phyloP scores from a whole-genome alignment of 371 early-diverging fungal genomes.

The Rhizopus microsporus region DNA sequence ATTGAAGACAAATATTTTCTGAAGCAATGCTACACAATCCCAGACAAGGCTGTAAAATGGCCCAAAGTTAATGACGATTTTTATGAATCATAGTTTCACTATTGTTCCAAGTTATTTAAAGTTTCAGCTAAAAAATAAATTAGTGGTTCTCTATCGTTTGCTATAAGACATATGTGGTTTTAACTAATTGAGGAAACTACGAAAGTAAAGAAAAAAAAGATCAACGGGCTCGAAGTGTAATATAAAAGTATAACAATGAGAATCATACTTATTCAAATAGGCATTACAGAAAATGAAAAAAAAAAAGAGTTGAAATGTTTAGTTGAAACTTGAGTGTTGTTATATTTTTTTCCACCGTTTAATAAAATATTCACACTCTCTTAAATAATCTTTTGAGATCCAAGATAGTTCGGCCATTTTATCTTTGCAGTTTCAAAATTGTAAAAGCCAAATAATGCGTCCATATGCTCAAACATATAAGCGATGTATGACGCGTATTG shows the following conservation, averaged over 20 bases:
- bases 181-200: slow-evolving; percentile 2
- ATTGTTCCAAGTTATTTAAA: slow-evolving; percentile 4
- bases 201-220: not conserved
- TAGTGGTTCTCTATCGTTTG: slow-evolving; percentile 5
- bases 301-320: slow-evolving; percentile 5
- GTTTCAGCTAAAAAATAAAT: slow-evolving; percentile 5
- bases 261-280: slow-evolving; percentile 5
- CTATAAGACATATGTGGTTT: slow-evolving; percentile 1
- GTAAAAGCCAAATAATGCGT: slow-evolving; percentile 2
- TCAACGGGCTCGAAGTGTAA: slow-evolving; percentile 1
- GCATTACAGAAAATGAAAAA: slow-evolving; percentile 2
- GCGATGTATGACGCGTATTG: slow-evolving; percentile 2
- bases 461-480: slow-evolving; percentile 5
- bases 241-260: slow-evolving; percentile 4
- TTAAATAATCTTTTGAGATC: slow-evolving; percentile 5
- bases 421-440: slow-evolving; percentile 6
- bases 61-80: slow-evolving; percentile 7
- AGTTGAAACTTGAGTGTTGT: slow-evolving; percentile 5
- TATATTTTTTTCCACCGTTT: slow-evolving; percentile 12
- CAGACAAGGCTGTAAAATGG: slow-evolving; percentile 12
- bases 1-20: slow-evolving; percentile 7
- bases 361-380: slow-evolving; percentile 6
- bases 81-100: slow-evolving; percentile 3
- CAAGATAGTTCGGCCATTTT: slow-evolving; percentile 6
- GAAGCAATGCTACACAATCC: slow-evolving; percentile 8